phyloP scores from a whole-genome alignment of 2,329 filamentous ascomycete species.

The Apiospora marii region DNA sequence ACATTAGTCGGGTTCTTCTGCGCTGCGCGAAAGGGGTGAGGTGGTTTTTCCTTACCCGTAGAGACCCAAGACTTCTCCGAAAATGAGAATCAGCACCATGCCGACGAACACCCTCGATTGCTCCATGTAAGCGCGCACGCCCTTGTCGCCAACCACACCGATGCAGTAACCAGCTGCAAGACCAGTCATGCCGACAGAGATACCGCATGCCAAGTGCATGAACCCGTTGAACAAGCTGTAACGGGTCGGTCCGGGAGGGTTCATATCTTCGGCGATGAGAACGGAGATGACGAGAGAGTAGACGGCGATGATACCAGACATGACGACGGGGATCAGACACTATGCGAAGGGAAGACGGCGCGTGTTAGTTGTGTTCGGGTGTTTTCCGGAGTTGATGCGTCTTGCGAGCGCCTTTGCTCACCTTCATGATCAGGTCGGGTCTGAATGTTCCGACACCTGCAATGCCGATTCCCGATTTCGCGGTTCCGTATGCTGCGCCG shows the following conservation, averaged over 20 bases:
- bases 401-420: conserved; percentile 44
- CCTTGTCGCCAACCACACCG: conserved; percentile 92
- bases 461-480: conserved; percentile 89
- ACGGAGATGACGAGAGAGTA: conserved; percentile 97
- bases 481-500: conserved; percentile 86
- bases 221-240: conserved; percentile 92
- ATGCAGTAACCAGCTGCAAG: conserved; percentile 96
- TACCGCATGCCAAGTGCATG: conserved; percentile 89
- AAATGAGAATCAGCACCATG: conserved; percentile 99
- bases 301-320: conserved; percentile 99
- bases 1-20: not conserved
- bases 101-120: conserved; percentile 96
- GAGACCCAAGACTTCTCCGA: conserved; percentile 94
- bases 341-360: conserved; percentile 43
- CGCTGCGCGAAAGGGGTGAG: not conserved
- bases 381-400: not conserved
- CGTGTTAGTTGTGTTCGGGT: not conserved
- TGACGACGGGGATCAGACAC: conserved; percentile 89
- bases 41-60: conserved; percentile 75
- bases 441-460: conserved; percentile 85
- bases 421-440: conserved; percentile 92
- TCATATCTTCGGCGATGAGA: conserved; percentile 90
- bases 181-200: conserved; percentile 91
- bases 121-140: conserved; percentile 94
- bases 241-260: conserved; percentile 69